Base-by-base conservation (phyloP, 2,329 filamentous ascomycete genomes). In the Cladosporium sp. region DNA sequence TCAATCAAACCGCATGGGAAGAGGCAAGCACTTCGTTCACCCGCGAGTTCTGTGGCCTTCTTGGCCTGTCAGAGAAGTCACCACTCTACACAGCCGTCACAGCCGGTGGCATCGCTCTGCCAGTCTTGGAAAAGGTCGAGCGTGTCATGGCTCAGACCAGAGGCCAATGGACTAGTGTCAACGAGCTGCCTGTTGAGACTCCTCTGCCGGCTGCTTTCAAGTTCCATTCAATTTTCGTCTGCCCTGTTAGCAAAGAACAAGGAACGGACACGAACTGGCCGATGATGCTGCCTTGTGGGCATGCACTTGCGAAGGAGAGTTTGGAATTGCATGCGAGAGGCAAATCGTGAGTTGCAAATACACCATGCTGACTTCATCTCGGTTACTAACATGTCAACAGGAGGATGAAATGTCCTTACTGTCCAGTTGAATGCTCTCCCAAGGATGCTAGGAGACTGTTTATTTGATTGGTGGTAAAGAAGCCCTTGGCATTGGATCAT, bases 151-250 rank as follows among this genome's bases (percentile, higher is more conserved):
- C 89, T 67, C 87, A 91, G 66, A 92, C 93, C 74, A 87, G 90
- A 62, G 96, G 93, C 0, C 92, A 96, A 74, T 99, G 94, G 94
- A 97, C 92, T 0, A 92, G 90, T 4, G 84, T 89, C 61, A 87
- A 94, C 69, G 94, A 99, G 73, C 79, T 99, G 17, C 91, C 93
- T 0, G 83, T 87, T 43, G 86, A 88, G 73, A 87, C 87, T 15
- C 83, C 86, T 0, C 75, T 88, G 3, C 86, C 86, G 2, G 82
- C 81, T 2, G 79, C 80, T 5, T 88, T 87, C 69, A 79, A 83
- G 55, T 99, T 96, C 78, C 94, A 99, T 74, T 89, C 89, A 58
- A 97, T 99, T 70, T 99, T 99, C 71, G 94, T 99, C 42, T 99
- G 94, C 70, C 94, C 94, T 0, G 94, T 99, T 5, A 92, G 88